Evolutionary conservation across 495 filamentous ascomycete species (phyloP).

Genomic region (Pseudotulostoma volvatum): DNA sequence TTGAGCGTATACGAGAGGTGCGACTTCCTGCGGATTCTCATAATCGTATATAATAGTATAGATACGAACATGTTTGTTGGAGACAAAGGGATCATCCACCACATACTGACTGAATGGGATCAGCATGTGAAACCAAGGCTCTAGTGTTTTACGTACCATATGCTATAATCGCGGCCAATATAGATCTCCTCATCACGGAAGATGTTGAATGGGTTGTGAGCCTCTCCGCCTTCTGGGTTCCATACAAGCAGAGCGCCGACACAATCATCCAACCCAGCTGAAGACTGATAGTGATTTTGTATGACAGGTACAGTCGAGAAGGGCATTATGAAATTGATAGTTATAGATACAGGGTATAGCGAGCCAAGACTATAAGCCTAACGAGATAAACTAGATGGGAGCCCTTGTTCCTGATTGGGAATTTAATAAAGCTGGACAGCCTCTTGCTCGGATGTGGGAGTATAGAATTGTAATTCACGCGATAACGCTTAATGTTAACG

Average conservation of each 20-base stretch:
- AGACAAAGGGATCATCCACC: constrained; percentile 30
- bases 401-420: too few species aligned
- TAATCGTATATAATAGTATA: constrained; percentile 40
- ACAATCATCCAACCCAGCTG: too few species aligned
- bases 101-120: constrained; percentile 21
- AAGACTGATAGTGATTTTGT: too few species aligned
- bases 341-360: too few species aligned
- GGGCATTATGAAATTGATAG: too few species aligned
- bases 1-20: constrained; percentile 42
- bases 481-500: too few species aligned
- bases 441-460: too few species aligned
- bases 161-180: constrained; percentile 22
- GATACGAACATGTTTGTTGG: constrained; percentile 43
- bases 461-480: too few species aligned
- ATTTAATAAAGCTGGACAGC: too few species aligned
- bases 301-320: too few species aligned
- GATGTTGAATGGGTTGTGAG: constrained; percentile 7
- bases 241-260: constrained; percentile 17
- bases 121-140: constrained; percentile 1
- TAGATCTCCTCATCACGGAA: constrained; percentile 18
- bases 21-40: constrained; percentile 15
- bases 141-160: constrained; percentile 12
- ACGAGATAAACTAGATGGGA: too few species aligned
- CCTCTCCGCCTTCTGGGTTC: constrained; percentile 6
- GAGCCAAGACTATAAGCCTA: too few species aligned